Evolutionary conservation across 257 asterid genomes (phyloP), one percentile per base, ranked within the genome.

Genomic region (Lycium barbarum): DNA sequence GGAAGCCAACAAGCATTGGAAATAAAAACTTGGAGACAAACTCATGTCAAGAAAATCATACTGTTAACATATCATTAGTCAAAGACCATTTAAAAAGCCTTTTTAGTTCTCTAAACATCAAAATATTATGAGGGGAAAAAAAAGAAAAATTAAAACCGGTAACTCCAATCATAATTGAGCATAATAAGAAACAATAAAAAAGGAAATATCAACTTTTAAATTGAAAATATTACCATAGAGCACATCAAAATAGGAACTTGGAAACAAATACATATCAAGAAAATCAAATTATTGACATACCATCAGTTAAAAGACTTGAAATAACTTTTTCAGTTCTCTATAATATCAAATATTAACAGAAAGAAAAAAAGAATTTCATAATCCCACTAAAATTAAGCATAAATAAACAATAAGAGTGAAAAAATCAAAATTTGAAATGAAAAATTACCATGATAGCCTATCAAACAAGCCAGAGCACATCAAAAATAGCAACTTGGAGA

Each of bases 41-140:
- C 59, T 18, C 38, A 45, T 73, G 80, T 15, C 61, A 22, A 22
- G 61, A 74, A 74, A 74, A 49, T 49, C 62, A 22, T 49, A 74
- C 20, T 49, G 81, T 36, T 74, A n/a, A 74, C 81, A 76, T 22
- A 53, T 53, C 82, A 51, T 53, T 26, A 76, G 63, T 53, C 65
- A 76, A 53, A 76, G 9, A 51, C 22, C 26, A 76, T 53, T 51
- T 7, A 14, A 51, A 53, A 26, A 15, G 15, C 9, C 7, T 51
- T 51, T 22, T 49, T 22, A 76, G 47, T 51, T 76, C 63, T 7
- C 3, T 22, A 26, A 73, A 3, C 51, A 51, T 49, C 81, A 49
- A 22, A 73, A 76, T 51, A 76, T 1, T 13, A 76, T 20, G 61
- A 47, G 40, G 20, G 12, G 47, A 3, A 9, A 8, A 11, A 45